Conservation (phyloP, 371 early-diverging fungal species). For the Saksenaea vasiformis region DNA sequence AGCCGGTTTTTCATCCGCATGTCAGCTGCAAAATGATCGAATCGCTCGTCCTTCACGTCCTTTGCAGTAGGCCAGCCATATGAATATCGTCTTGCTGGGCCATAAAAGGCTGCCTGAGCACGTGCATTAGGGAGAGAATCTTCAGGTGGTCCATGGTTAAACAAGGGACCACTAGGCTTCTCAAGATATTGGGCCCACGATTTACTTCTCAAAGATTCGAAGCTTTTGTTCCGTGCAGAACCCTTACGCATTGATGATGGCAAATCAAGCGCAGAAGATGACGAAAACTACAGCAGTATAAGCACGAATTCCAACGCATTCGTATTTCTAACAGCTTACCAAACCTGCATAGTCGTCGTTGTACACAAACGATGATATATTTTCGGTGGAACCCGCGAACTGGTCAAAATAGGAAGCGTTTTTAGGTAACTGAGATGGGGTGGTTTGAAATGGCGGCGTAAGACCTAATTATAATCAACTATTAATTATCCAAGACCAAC, state of each 20-base stretch:
- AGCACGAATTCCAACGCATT: background rate
- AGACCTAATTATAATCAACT: conserved; percentile 7
- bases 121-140: conserved; percentile 18
- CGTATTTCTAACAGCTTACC: conserved; percentile 14
- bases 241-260: conserved; percentile 31
- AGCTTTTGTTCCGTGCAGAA: conserved; percentile 33
- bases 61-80: conserved; percentile 29
- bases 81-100: conserved; percentile 25
- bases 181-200: conserved; percentile 54
- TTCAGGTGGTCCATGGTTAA: conserved; percentile 5
- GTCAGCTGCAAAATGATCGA: conserved; percentile 10
- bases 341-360: conserved; percentile 24
- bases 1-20: conserved; percentile 16
- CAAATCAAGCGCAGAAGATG: conserved; percentile 46
- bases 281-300: conserved; percentile 29
- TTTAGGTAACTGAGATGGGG: conserved; percentile 2
- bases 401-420: conserved; percentile 19
- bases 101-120: conserved; percentile 37
- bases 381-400: conserved; percentile 24
- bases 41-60: conserved; percentile 9
- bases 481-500: background rate
- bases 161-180: conserved; percentile 7
- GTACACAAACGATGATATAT: conserved; percentile 15
- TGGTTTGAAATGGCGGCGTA: conserved; percentile 14
- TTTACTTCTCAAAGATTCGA: conserved; percentile 45